Base-by-base conservation (phyloP, 495 filamentous ascomycete genomes). In the Gamarada debralockiae region DNA sequence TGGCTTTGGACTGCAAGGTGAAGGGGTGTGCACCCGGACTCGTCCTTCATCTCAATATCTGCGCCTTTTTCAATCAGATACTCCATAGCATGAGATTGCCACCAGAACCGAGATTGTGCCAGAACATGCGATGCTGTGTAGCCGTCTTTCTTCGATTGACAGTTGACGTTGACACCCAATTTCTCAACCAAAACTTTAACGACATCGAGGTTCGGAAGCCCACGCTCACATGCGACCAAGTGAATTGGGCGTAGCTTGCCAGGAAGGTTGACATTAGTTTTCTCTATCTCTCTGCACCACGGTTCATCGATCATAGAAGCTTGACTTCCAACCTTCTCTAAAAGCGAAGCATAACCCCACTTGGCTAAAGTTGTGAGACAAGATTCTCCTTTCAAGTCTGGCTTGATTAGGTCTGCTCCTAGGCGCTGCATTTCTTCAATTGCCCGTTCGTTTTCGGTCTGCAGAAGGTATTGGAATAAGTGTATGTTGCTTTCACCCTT, bases 11-110 rank as follows among this genome's bases (percentile, higher is more conserved):
- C 60, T 1, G 74, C 73, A n/a, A 60, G 43, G 27, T 68, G 66
- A 14, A 79, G 37, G 1, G 74, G 68, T 21, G 74, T 77, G 21
- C 64, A 46, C 1, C 72, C 73, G 1, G 61, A 25, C 2, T 51
- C 42, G 45, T 75, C 63, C 3, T 61, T 61, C 10, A 63, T 38
- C 3, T 71, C 64, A n/a, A 67, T 56, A 43, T 75, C 62, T 8
- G 72, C 70, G n/a, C 68, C 68, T 1, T 65, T 58, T n/a, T 68
- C 27, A 2, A 77, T 10, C 0, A 77, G 59, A 39, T 75, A 79
- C 7, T 60, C 64, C 12, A 79, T 62, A 21, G 70, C 72, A 20
- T 65, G 48, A n/a, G 63, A 55, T 4, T 76, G 63, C 76, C 76
- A 79, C 70, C 70, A 76, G 27, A 73, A 60, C 0, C 54, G 50